Base-by-base conservation (phyloP, 805 yeast genomes). In the Nakazawaea laoshanensis region DNA sequence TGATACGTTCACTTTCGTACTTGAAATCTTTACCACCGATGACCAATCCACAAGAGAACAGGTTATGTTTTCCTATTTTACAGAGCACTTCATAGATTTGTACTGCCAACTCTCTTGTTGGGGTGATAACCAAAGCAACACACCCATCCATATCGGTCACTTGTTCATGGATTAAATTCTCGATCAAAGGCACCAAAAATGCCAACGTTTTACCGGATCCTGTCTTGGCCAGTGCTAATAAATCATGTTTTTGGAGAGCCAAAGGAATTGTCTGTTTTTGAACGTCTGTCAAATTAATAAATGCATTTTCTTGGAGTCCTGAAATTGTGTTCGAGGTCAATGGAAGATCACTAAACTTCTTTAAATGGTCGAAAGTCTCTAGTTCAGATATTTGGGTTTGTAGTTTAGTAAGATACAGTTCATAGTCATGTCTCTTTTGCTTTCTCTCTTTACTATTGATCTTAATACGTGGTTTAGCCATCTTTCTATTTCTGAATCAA, bases 151-250 rank as follows among this genome's bases (percentile, higher is more conserved):
- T 65, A 41, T 79, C 92, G 29, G 85, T 76, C 80, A 94, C 85
- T 34, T 68, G 67, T 45, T 77, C 76, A 40, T 77, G 68, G 38
- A 71, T 68, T 36, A 87, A 61, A 32, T 74, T 74, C 48, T 80
- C 88, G 7, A 88, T 57, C 11, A 83, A 69, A 1, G 96, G 96
- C 28, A 87, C 67, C 43, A 87, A 59, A 46, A 88, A 87, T 8
- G 95, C 88, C 38, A 87, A 56, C 0, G 96, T 87, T 49, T 87
- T 87, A 15, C 96, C 96, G 3, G 94, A 82, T 3, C 89, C 89
- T 0, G 96, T 87, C 45, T 75, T 74, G 14, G 96, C 96, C 14
- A 95, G 88, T 9, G 86, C 95, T 45, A 88, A 63, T 3, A 88
- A 53, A 59, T 87, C 96, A 20, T 67, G 60, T 1, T 92, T 89